Percentiles rank a stretch among this genome's conserved stretches.
These are phyloP conservation scores for Xylariaceae sp. DNA, from an alignment of 2,329 filamentous ascomycete genomes.

Conservation along the genomic window DNA sequence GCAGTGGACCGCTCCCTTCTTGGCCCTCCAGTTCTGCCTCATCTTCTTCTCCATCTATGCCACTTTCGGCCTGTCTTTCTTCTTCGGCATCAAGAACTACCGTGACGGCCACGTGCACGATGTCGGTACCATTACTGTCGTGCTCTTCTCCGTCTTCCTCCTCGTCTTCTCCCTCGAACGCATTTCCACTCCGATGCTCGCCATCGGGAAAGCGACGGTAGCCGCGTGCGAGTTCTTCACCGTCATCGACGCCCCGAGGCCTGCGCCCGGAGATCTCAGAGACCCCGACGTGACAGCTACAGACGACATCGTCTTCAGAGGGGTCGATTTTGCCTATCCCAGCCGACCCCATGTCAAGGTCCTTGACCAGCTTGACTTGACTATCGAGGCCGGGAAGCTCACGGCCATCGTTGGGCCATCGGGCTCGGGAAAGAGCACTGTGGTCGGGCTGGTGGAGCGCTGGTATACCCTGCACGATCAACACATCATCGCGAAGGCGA, in stretches of 20 bases:
- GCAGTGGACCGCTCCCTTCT: slow-evolving; percentile 43
- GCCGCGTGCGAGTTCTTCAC: slow-evolving; percentile 54
- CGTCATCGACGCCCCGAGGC: slow-evolving; percentile 46
- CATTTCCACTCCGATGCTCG: slow-evolving; percentile 53
- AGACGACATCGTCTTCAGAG: slow-evolving; percentile 54
- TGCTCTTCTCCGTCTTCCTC: slow-evolving; percentile 55
- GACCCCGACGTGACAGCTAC: slow-evolving; percentile 45
- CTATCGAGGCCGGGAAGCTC: slow-evolving; percentile 57
- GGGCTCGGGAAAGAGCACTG: slow-evolving; percentile 69
- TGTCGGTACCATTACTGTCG: slow-evolving; percentile 50
- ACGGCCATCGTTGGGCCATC: slow-evolving; percentile 71
- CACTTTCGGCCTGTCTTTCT: slow-evolving; percentile 55
- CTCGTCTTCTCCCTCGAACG: slow-evolving; percentile 52
- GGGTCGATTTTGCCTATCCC: slow-evolving; percentile 70
- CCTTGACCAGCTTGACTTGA: slow-evolving; percentile 52
- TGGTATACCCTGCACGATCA: slow-evolving; percentile 62
- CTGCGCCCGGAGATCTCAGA: slow-evolving; percentile 36
- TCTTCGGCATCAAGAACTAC: slow-evolving; percentile 53
- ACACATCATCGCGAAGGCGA: slow-evolving; percentile 44
- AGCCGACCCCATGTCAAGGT: slow-evolving; percentile 59
- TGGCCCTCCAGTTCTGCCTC: slow-evolving; percentile 48
- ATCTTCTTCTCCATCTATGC: slow-evolving; percentile 50
- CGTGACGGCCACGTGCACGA: slow-evolving; percentile 41
- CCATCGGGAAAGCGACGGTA: slow-evolving; percentile 51
- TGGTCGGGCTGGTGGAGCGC: slow-evolving; percentile 64